These are phyloP conservation scores for Lactuca saligna DNA, from an alignment of 129 eudicot species.

Conservation along the genomic window DNA sequence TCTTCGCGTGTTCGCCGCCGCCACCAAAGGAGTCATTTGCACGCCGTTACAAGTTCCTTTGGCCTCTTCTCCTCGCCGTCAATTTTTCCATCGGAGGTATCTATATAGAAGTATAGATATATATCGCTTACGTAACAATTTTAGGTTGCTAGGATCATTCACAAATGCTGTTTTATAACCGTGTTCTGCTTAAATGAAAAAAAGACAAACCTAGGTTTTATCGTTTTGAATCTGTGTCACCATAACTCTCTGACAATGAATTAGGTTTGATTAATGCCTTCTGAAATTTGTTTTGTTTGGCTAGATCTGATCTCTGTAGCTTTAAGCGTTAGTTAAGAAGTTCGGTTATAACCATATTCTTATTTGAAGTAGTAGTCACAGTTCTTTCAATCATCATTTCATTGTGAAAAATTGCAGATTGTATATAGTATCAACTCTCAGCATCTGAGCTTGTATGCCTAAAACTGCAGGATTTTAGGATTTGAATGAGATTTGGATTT, in stretches of 20 bases:
- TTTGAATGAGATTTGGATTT: background rate
- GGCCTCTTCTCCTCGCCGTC: constrained; percentile 73
- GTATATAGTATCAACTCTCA: background rate
- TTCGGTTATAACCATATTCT: background rate
- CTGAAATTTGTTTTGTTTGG: background rate
- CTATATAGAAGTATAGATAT: background rate
- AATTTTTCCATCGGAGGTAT: constrained; percentile 71
- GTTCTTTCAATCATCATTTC: background rate
- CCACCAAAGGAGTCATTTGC: constrained; percentile 55
- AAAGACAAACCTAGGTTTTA: constrained; percentile 5
- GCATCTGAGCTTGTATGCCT: background rate
- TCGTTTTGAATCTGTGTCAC: background rate
- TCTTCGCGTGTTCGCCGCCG: constrained; percentile 33
- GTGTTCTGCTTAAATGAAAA: background rate
- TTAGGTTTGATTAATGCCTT: background rate
- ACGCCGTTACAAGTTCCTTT: constrained; percentile 62
- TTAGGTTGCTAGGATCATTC: constrained; percentile 1
- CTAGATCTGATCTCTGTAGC: constrained; percentile 12
- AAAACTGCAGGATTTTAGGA: background rate
- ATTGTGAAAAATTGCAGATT: background rate
- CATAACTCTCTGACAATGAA: background rate
- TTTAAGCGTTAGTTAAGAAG: background rate
- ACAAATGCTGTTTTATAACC: background rate
- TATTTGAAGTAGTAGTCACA: background rate
- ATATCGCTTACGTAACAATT: background rate